These are phyloP conservation scores for Ophiocordyceps camponoti-saundersi DNA, from an alignment of 2,329 filamentous ascomycete genomes.

Conservation along the genomic window DNA sequence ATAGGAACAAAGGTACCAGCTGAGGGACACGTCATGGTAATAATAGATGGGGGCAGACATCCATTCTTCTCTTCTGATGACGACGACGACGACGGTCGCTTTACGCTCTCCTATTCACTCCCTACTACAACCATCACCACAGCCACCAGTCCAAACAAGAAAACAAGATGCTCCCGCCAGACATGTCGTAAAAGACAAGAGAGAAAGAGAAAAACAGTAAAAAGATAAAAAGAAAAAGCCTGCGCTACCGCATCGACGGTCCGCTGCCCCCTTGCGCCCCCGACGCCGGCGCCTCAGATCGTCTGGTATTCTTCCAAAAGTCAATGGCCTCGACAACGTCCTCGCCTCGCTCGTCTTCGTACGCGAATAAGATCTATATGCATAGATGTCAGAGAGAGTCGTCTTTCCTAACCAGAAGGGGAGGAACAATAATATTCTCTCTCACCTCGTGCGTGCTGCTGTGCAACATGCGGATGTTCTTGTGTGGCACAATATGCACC, in stretches of 20 bases:
- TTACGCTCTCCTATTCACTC: too few relatives aligned
- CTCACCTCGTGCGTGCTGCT: conserved; percentile 90
- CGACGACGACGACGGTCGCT: too few relatives aligned
- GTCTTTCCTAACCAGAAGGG: neutral
- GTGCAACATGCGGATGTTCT: conserved; percentile 94
- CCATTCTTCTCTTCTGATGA: too few relatives aligned
- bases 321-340: conserved; percentile 90
- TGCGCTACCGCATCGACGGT: conserved; percentile 1
- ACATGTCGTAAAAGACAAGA: too few relatives aligned
- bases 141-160: too few relatives aligned
- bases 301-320: conserved; percentile 67
- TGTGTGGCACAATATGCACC: conserved; percentile 89
- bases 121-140: too few relatives aligned
- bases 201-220: too few relatives aligned
- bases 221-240: neutral
- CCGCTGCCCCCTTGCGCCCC: neutral
- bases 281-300: conserved; percentile 20
- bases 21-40: too few relatives aligned
- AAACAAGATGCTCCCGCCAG: too few relatives aligned
- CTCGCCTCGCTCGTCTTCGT: conserved; percentile 87
- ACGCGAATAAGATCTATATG: conserved; percentile 95
- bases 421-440: conserved; percentile 3
- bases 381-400: too few relatives aligned
- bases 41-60: too few relatives aligned
- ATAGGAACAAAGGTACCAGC: neutral